Conservation (phyloP, 495 filamentous ascomycete genomes). For the Evernia prunastri region DNA sequence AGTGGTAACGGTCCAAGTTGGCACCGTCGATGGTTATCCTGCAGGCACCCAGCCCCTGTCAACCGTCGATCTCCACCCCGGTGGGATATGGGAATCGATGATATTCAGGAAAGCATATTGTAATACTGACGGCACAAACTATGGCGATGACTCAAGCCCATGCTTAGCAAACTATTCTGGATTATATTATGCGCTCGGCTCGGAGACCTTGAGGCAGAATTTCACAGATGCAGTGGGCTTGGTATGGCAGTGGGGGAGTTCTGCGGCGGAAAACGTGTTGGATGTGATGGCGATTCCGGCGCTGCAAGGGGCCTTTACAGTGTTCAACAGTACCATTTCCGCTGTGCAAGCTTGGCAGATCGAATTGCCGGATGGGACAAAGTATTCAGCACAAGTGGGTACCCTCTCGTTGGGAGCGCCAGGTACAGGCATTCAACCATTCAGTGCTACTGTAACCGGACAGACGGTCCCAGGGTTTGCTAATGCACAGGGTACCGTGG, state of each 20-base stretch:
- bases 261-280: background rate
- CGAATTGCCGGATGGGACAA: constrained; percentile 13
- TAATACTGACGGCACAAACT: background rate
- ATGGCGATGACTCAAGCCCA: background rate
- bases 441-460: constrained; percentile 2
- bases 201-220: background rate
- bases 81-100: constrained; percentile 10
- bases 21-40: background rate
- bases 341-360: constrained; percentile 7
- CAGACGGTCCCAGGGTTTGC: constrained; percentile 9
- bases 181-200: constrained; percentile 2
- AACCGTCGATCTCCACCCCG: constrained; percentile 18
- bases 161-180: constrained; percentile 14
- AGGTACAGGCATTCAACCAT: background rate
- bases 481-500: constrained; percentile 22
- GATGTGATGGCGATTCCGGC: constrained; percentile 12
- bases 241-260: constrained; percentile 12
- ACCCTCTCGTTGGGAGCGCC: constrained; percentile 17
- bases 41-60: background rate
- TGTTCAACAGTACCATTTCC: constrained; percentile 10
- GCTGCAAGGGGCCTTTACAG: background rate
- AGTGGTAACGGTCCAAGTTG: constrained; percentile 17
- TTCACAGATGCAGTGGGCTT: constrained; percentile 6
- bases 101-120: constrained; percentile 9
- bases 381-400: constrained; percentile 14